Percentiles rank a stretch among this genome's conserved stretches.
These are phyloP conservation scores for Oryza brachyantha DNA, from an alignment of 176 grass and related monocot genomes.

Conservation along the genomic window DNA sequence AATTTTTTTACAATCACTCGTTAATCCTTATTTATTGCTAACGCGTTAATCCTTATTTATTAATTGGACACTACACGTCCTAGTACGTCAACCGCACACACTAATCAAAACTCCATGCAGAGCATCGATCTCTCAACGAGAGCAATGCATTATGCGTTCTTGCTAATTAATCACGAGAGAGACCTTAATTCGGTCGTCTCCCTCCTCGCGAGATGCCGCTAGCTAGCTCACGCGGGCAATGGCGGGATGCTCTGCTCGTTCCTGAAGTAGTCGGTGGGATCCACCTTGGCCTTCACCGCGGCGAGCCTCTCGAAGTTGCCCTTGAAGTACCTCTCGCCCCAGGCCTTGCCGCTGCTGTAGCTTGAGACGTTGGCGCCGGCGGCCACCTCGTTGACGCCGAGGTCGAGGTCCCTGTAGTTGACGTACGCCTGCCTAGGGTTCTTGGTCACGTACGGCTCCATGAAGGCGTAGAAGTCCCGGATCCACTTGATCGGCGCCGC, in stretches of 20 bases:
- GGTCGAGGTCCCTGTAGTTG: constrained; percentile 49
- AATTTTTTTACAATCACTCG: neutral
- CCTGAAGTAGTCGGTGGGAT: constrained; percentile 55
- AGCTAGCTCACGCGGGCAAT: neutral
- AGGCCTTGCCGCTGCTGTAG: constrained; percentile 28
- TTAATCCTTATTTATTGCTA: neutral
- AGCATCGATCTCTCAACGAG: no score
- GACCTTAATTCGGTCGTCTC: neutral
- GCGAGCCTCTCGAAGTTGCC: constrained; percentile 40
- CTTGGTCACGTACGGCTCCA: constrained; percentile 35
- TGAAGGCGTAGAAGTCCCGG: constrained; percentile 21
- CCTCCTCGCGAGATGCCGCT: neutral
- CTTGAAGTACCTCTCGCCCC: constrained; percentile 43
- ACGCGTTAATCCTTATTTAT: no score
- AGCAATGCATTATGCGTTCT: no score
- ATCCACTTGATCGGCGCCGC: constrained; percentile 17
- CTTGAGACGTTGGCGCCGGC: constrained; percentile 5
- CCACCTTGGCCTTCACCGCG: constrained; percentile 23
- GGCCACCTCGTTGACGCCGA: constrained; percentile 24
- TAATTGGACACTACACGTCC: neutral
- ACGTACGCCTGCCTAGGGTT: constrained; percentile 39
- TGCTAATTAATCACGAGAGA: no score
- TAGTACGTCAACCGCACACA: no score
- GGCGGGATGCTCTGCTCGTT: constrained; percentile 70
- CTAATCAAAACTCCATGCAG: neutral